A percentile compares a stretch with the other conserved stretches of the same genome.
Evolutionary conservation across 345 rosid genomes (phyloP).

Genomic region (Psidium friedrichsthalianum): DNA sequence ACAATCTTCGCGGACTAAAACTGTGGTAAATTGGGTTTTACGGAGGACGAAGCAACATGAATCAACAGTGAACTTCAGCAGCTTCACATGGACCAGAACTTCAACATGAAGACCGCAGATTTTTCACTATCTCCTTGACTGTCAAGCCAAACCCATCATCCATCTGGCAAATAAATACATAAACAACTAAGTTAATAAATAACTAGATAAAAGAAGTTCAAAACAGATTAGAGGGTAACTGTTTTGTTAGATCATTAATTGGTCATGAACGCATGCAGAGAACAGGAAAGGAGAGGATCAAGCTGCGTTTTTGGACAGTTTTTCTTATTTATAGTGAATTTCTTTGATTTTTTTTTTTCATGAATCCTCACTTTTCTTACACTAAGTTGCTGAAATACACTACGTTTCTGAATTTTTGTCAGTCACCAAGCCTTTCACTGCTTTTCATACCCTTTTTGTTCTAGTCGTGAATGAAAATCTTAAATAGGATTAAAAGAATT

Average conservation of each 20-base stretch:
- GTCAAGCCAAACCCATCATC: constrained; percentile 7
- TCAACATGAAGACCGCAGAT: constrained; percentile 3
- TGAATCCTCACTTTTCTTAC: neutral
- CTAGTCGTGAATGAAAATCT: neutral
- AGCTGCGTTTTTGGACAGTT: neutral
- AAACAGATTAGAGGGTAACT: neutral
- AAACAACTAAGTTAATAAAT: neutral
- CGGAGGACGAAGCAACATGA: neutral
- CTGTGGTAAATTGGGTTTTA: neutral
- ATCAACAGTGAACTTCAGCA: neutral
- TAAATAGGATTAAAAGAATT: neutral
- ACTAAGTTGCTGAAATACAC: neutral
- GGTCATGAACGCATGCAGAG: neutral
- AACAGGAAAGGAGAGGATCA: neutral
- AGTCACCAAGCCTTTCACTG: neutral
- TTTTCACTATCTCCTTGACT: constrained; percentile 15
- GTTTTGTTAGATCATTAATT: neutral
- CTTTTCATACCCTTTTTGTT: neutral
- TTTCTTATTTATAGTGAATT: neutral
- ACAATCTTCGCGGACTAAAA: neutral
- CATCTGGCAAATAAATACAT: constrained; percentile 2
- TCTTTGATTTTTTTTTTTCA: neutral
- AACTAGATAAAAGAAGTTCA: neutral
- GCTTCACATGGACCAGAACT: neutral
- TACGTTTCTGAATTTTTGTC: neutral